These are phyloP conservation scores for Phytophthora megakarya DNA, from an alignment of 352 stramenopile genomes.

Conservation along the genomic window DNA sequence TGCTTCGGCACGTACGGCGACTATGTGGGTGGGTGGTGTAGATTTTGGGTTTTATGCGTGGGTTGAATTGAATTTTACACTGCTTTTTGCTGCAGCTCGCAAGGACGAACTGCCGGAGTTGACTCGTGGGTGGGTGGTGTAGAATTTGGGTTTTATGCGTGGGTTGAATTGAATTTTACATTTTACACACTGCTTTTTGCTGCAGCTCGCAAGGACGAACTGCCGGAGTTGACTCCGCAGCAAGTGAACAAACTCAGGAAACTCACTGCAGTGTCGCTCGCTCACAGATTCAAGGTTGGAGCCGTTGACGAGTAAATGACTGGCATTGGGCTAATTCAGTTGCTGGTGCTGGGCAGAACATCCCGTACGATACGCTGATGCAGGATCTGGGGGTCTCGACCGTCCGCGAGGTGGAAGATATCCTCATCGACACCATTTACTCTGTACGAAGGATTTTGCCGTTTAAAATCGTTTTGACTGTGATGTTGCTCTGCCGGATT, in stretches of 20 bases:
- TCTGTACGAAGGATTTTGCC: constrained; percentile 49
- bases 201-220: constrained; percentile 59
- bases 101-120: constrained; percentile 70
- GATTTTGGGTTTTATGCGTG: background rate
- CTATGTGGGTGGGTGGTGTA: constrained; percentile 65
- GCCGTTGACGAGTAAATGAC: background rate
- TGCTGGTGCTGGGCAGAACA: constrained; percentile 47
- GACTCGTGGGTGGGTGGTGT: constrained; percentile 58
- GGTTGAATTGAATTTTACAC: constrained; percentile 3
- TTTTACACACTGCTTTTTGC: too few relatives aligned
- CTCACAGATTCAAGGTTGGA: constrained; percentile 79
- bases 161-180: constrained; percentile 1
- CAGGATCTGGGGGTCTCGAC: constrained; percentile 75
- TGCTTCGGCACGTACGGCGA: constrained; percentile 89
- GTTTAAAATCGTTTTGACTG: background rate
- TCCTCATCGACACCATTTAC: constrained; percentile 94
- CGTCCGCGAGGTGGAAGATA: constrained; percentile 91
- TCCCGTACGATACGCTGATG: constrained; percentile 85
- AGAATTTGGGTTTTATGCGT: background rate
- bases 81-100: constrained; percentile 39
- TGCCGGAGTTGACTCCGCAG: constrained; percentile 69
- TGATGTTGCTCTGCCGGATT: background rate
- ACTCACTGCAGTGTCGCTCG: constrained; percentile 88
- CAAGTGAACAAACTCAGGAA: constrained; percentile 89
- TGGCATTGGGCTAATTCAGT: background rate